Evolutionary conservation across 2,329 filamentous ascomycete genomes (phyloP), one percentile per base, ranked within the genome.

Genomic region (Ceratocystis papillata): DNA sequence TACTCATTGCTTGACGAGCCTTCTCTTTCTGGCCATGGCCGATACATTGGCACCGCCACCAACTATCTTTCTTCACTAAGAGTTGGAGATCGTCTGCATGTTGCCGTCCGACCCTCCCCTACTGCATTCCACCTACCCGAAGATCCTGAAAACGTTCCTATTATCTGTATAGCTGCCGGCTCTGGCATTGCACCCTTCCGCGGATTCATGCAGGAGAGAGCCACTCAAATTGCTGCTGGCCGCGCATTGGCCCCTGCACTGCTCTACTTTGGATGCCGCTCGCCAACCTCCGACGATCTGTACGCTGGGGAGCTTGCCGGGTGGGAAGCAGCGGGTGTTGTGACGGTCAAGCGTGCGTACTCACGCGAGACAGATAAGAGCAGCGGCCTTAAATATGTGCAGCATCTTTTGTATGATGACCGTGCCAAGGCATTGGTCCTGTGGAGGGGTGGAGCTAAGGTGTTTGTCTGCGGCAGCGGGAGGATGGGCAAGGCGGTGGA

Each of bases 401-500:
- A 81, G 72, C 75, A 81, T 59, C 71, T 76, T 5, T 67, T 81
- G 63, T 72, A 70, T 8, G 73, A 71, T 2, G 74, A 78, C 64
- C 69, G 73, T 5, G 71, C 74, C 1, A 74, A 77, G 48, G 69
- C 79, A 2, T 68, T 71, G 15, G 69, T 72, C 25, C 71, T 79
- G 22, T 81, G 78, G 77, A 67, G 73, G 4, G 68, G 72, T 7
- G 79, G 77, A 3, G 79, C 85, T 0, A 81, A 81, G 70, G 74
- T 87, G 0, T 89, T 83, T 70, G 80, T 88, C 1, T 90, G 87
- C 72, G 87, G 87, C 3, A 83, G 81, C 55, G 75, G 77, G 3
- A 75, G 75, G 15, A 75, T 84, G 1, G 80, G 79, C 20, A 77
- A 78, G 63, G 80, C 75, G 0, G 75, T 84, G 17, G 76, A 77